phyloP scores from a whole-genome alignment of 2,329 filamentous ascomycete species.

The Sporothrix dimorphospora region DNA sequence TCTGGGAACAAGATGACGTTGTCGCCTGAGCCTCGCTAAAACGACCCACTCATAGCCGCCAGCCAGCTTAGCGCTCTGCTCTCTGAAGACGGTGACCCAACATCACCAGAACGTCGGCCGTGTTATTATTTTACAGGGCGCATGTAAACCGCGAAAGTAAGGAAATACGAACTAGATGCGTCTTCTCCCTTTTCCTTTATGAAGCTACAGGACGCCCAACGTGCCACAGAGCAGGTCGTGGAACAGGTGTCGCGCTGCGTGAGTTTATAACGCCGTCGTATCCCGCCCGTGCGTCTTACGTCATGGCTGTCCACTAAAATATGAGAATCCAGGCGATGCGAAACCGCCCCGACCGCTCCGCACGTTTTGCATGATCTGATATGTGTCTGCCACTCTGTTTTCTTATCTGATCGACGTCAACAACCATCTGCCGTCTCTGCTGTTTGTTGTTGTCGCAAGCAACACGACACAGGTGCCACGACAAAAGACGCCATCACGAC shows the following conservation, averaged over 20 bases:
- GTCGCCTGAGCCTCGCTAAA: neutral
- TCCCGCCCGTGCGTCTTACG: neutral
- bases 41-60: conserved; percentile 10
- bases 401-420: conserved; percentile 3
- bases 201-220: neutral
- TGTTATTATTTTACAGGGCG: no score
- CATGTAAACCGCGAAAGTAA: no score
- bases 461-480: neutral
- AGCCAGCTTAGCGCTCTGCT: neutral
- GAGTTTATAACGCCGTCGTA: no score
- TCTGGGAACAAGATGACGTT: neutral
- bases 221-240: neutral
- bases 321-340: neutral
- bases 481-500: neutral
- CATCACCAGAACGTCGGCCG: no score
- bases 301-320: conserved; percentile 13
- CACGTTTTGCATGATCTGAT: conserved; percentile 4
- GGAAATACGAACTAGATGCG: no score
- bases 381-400: neutral
- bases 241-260: neutral
- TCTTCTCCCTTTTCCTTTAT: no score
- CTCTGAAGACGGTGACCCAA: no score
- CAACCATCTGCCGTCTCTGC: neutral
- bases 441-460: neutral
- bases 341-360: neutral